These are phyloP conservation scores for Echites panduratus DNA, from an alignment of 257 asterid species.

Conservation along the genomic window DNA sequence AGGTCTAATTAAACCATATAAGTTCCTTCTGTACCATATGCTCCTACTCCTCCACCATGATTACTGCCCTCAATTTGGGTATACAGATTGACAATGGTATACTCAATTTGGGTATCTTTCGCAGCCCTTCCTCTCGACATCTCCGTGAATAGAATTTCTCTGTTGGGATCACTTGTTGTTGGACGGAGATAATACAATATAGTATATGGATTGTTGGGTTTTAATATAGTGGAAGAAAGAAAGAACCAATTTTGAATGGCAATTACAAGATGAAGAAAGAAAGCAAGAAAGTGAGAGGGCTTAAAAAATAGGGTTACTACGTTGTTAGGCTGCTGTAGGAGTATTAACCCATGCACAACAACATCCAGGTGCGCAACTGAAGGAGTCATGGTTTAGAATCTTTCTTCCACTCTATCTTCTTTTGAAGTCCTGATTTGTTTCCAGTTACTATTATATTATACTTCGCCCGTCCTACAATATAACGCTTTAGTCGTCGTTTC, in stretches of 20 bases:
- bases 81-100: too few relatives aligned
- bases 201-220: neutral
- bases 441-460: too few relatives aligned
- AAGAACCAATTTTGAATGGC: slow-evolving; percentile 17
- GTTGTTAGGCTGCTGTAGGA: slow-evolving; percentile 99
- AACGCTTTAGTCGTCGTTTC: neutral
- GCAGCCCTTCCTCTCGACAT: neutral
- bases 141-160: neutral
- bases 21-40: too few relatives aligned
- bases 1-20: too few relatives aligned
- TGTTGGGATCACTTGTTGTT: neutral
- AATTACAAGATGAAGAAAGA: neutral
- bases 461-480: neutral
- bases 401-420: too few relatives aligned
- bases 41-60: too few relatives aligned
- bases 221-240: slow-evolving; percentile 9
- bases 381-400: slow-evolving; percentile 83
- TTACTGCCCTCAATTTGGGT: too few relatives aligned
- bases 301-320: too few relatives aligned
- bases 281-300: too few relatives aligned
- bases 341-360: slow-evolving; percentile 92
- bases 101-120: too few relatives aligned
- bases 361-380: slow-evolving; percentile 84
- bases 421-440: too few relatives aligned
- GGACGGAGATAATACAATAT: neutral